phyloP scores from a whole-genome alignment of 345 rosid species.

The Eucalyptus guilfoylei region DNA sequence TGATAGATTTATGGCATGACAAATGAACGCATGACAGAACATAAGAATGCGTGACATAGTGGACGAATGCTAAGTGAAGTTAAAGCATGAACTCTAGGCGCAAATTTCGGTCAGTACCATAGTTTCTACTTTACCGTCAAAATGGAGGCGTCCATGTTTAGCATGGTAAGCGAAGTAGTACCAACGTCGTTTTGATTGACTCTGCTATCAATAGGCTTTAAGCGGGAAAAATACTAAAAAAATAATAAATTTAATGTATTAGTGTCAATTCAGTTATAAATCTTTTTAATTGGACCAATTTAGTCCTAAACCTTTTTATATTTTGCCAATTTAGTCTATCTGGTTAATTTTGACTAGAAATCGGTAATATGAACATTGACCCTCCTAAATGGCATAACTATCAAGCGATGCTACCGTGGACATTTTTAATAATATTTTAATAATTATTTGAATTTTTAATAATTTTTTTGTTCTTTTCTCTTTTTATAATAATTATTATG shows the following conservation, averaged over 20 bases:
- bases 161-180: too few relatives aligned
- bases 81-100: background rate
- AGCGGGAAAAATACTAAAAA: too few relatives aligned
- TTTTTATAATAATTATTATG: too few relatives aligned
- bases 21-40: background rate
- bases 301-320: background rate
- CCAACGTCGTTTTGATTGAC: too few relatives aligned
- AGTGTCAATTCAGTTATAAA: background rate
- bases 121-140: background rate
- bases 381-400: background rate
- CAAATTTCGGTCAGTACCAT: background rate
- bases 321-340: background rate
- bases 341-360: background rate
- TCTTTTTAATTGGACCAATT: background rate
- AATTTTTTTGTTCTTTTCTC: too few relatives aligned
- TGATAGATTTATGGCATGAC: background rate
- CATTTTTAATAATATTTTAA: too few relatives aligned
- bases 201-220: too few relatives aligned
- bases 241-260: background rate
- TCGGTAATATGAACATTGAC: background rate
- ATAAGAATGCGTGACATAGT: background rate
- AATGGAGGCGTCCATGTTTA: too few relatives aligned
- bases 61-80: background rate
- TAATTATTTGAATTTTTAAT: too few relatives aligned
- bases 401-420: rapidly evolving